A percentile compares a stretch with the other conserved stretches of the same genome.
phyloP scores from a whole-genome alignment of 176 grass and related monocot species.

The Juncus effusus region DNA sequence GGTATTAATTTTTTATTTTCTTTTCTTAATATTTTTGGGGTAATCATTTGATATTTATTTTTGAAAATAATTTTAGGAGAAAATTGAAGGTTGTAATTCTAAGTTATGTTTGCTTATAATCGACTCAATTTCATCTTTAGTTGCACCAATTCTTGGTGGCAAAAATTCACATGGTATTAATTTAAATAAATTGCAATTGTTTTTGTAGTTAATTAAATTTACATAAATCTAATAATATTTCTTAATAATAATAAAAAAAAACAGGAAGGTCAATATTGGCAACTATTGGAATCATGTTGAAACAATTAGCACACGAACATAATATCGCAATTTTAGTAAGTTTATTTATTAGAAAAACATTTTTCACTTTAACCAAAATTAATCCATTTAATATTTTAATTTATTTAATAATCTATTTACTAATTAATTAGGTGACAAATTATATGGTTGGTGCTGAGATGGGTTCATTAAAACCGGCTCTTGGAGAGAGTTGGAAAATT shows the following conservation, averaged over 20 bases:
- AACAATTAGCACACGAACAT: slow-evolving; percentile 67
- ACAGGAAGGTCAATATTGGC: slow-evolving; percentile 69
- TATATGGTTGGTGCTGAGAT: slow-evolving; percentile 27
- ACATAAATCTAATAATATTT: background rate
- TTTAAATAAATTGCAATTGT: slow-evolving; percentile 15
- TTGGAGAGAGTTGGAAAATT: slow-evolving; percentile 25
- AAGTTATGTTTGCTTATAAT: slow-evolving; percentile 74
- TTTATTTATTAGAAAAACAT: background rate
- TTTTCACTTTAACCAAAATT: background rate
- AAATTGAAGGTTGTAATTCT: slow-evolving; percentile 20
- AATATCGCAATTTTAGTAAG: slow-evolving; percentile 63
- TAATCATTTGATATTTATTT: slow-evolving; percentile 1
- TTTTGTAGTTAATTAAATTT: slow-evolving; percentile 4
- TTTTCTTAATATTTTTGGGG: background rate
- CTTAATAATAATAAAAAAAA: slow-evolving; percentile 20
- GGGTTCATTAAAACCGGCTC: slow-evolving; percentile 20
- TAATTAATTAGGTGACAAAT: slow-evolving; percentile 29
- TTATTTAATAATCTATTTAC: background rate
- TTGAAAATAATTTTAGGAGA: slow-evolving; percentile 39
- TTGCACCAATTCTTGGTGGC: slow-evolving; percentile 67
- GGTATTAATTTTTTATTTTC: slow-evolving; percentile 33
- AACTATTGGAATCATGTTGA: slow-evolving; percentile 49
- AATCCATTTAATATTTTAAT: background rate
- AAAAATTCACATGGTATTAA: slow-evolving; percentile 81
- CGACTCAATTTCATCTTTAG: slow-evolving; percentile 82